These are phyloP conservation scores for Sporothrix phasma DNA, from an alignment of 2,329 filamentous ascomycete genomes.

Conservation along the genomic window DNA sequence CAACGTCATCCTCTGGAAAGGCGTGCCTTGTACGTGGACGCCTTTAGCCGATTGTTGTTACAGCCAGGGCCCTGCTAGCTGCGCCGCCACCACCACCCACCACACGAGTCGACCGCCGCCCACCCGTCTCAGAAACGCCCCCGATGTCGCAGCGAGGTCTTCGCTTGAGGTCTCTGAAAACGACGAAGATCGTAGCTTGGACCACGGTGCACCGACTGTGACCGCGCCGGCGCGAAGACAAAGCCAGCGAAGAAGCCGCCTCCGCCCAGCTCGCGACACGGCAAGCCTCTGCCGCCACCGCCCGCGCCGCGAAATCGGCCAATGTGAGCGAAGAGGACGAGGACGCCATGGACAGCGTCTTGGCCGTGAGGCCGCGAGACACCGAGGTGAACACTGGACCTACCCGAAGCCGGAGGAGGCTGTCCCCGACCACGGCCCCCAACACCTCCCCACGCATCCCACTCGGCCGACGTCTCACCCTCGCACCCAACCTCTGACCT, in stretches of 20 bases:
- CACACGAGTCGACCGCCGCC: slow-evolving; percentile 29
- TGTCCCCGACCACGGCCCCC: slow-evolving; percentile 27
- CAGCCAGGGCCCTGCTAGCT: slow-evolving; percentile 42
- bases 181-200: slow-evolving; percentile 34
- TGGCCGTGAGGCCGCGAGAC: slow-evolving; percentile 45
- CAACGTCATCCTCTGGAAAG: slow-evolving; percentile 30
- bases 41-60: slow-evolving; percentile 70
- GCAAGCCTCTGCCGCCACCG: slow-evolving; percentile 54
- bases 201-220: slow-evolving; percentile 7
- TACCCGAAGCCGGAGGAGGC: slow-evolving; percentile 13
- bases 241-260: slow-evolving; percentile 50
- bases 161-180: slow-evolving; percentile 47
- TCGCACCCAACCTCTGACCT: background rate
- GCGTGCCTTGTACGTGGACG: slow-evolving; percentile 61
- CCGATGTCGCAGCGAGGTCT: slow-evolving; percentile 51
- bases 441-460: slow-evolving; percentile 30
- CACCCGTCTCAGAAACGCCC: slow-evolving; percentile 37
- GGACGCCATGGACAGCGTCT: slow-evolving; percentile 37
- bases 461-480: slow-evolving; percentile 22
- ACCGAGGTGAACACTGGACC: slow-evolving; percentile 32
- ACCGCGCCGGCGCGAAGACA: slow-evolving; percentile 14
- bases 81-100: slow-evolving; percentile 22
- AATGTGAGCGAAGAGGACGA: slow-evolving; percentile 38
- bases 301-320: slow-evolving; percentile 35
- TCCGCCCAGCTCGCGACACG: slow-evolving; percentile 67